These are phyloP conservation scores for Plasmodium relictum DNA, from an alignment of 169 alveolate genomes.

Conservation along the genomic window DNA sequence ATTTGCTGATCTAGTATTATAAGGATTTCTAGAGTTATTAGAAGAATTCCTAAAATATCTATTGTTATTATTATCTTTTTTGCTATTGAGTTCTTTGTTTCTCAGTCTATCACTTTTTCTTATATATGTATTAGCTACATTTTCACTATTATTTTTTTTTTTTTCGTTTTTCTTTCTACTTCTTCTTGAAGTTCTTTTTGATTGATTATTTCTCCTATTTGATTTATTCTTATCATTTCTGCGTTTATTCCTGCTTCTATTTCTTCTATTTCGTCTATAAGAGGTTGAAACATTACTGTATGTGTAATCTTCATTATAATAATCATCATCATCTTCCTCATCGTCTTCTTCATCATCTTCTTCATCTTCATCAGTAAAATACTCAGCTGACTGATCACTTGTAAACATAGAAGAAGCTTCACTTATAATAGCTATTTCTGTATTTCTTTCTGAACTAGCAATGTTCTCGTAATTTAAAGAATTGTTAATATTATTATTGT, in stretches of 20 bases:
- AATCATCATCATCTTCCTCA: constrained; percentile 42
- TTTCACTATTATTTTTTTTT: constrained; percentile 27
- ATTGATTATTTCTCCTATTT: not conserved
- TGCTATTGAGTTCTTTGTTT: constrained; percentile 27
- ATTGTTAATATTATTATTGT: constrained; percentile 11
- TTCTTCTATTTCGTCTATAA: constrained; percentile 37
- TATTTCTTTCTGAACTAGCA: constrained; percentile 20
- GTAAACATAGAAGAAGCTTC: constrained; percentile 58
- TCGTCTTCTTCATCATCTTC: constrained; percentile 69
- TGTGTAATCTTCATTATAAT: constrained; percentile 25
- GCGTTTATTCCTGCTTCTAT: constrained; percentile 22
- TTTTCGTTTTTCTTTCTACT: constrained; percentile 28
- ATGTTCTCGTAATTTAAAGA: constrained; percentile 33
- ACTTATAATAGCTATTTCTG: constrained; percentile 66
- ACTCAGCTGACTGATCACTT: constrained; percentile 65
- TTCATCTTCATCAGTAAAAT: constrained; percentile 47
- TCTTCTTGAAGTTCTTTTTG: constrained; percentile 16
- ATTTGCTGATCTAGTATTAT: constrained; percentile 57
- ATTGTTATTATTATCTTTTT: not conserved
- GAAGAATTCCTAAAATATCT: constrained; percentile 18
- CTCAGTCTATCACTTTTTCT: constrained; percentile 58
- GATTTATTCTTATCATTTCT: not conserved
- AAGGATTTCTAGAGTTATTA: constrained; percentile 24
- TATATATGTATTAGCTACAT: constrained; percentile 3
- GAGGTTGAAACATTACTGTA: constrained; percentile 12